Evolutionary conservation across 805 yeast genomes (phyloP).

Genomic region (Saccharomyces cerevisiae): DNA sequence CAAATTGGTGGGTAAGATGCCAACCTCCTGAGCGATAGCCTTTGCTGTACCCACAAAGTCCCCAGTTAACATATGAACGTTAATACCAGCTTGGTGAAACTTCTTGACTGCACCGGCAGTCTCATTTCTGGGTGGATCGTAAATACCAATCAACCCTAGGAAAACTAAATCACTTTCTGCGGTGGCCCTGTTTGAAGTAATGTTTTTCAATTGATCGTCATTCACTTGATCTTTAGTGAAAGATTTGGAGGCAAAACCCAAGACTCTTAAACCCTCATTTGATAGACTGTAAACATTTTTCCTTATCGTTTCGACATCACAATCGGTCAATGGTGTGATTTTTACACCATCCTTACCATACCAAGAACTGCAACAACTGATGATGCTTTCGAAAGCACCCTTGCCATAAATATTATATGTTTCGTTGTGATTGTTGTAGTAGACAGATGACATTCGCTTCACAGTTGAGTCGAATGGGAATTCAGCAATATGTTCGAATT

Average conservation of each 20-base stretch:
- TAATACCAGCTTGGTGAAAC: constrained; percentile 86
- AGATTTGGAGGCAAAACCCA: constrained; percentile 56
- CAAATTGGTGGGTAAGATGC: constrained; percentile 62
- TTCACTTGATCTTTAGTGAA: constrained; percentile 30
- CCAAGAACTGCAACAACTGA: constrained; percentile 54
- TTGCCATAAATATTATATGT: constrained; percentile 61
- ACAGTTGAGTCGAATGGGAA: constrained; percentile 77
- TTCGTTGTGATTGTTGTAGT: constrained; percentile 48
- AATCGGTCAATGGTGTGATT: constrained; percentile 41
- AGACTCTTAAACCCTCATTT: constrained; percentile 73
- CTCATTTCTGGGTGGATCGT: constrained; percentile 92
- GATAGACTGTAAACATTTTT: constrained; percentile 61
- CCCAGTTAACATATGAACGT: constrained; percentile 96
- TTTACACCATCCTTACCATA: constrained; percentile 46
- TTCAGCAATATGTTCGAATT: constrained; percentile 54
- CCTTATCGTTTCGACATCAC: constrained; percentile 38
- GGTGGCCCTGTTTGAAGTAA: constrained; percentile 22
- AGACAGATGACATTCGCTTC: constrained; percentile 78
- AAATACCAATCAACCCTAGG: constrained; percentile 86
- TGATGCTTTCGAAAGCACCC: constrained; percentile 80
- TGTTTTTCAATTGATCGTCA: constrained; percentile 20
- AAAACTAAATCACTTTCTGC: constrained; percentile 62
- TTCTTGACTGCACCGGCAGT: constrained; percentile 67
- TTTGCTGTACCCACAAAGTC: constrained; percentile 82
- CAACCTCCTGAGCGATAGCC: constrained; percentile 81